phyloP scores from a whole-genome alignment of 495 filamentous ascomycete species.

The Jackrogersella multiformis region DNA sequence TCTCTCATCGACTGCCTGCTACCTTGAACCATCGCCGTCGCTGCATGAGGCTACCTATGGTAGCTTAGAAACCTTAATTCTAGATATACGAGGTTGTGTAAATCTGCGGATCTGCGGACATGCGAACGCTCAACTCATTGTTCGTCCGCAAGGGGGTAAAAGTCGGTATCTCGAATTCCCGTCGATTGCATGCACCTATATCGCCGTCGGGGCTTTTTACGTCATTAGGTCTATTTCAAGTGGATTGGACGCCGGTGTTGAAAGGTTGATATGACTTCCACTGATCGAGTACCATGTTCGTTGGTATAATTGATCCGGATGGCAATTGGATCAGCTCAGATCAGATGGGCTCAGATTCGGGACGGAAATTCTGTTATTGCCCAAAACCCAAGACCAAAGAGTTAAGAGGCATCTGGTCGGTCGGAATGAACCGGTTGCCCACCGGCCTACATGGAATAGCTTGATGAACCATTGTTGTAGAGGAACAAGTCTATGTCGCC shows the following conservation, averaged over 20 bases:
- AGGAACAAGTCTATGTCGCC: conserved; percentile 37
- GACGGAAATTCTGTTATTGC: neutral
- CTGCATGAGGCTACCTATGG: neutral
- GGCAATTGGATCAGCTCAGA: neutral
- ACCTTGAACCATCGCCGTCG: neutral
- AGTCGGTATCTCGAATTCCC: neutral
- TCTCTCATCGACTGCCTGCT: neutral
- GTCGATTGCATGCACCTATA: neutral
- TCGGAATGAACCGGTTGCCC: neutral
- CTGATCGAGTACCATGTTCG: neutral
- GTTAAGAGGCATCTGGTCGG: neutral
- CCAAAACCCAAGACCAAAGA: neutral
- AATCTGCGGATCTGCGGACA: neutral
- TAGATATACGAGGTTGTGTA: neutral
- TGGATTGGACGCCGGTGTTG: neutral
- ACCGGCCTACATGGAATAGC: conserved; percentile 25
- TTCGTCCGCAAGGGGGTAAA: neutral
- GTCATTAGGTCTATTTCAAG: neutral
- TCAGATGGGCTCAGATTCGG: no score
- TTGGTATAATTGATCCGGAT: neutral
- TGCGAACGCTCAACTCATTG: neutral
- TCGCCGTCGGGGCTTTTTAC: neutral
- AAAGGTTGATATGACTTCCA: conserved; percentile 5
- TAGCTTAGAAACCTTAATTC: conserved; percentile 1
- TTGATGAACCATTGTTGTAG: conserved; percentile 25